These are phyloP conservation scores for Venturia asperata DNA, from an alignment of 2,329 filamentous ascomycete species.

Conservation along the genomic window DNA sequence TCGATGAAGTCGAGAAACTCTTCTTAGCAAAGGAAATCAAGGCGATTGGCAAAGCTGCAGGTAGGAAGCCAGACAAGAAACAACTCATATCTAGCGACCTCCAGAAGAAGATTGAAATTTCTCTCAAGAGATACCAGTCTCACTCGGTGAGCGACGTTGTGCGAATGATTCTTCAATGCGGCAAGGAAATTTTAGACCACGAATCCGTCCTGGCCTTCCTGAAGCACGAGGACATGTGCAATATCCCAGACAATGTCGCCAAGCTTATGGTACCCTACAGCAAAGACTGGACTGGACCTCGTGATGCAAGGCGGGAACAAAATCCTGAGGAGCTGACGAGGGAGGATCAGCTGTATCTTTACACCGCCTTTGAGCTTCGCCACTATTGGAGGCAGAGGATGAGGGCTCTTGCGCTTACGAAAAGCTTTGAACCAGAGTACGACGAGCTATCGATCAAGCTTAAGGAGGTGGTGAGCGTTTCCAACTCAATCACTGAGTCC, in stretches of 20 bases:
- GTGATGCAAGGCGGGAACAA: conserved; percentile 67
- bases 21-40: conserved; percentile 98
- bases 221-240: conserved; percentile 86
- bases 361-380: conserved; percentile 87
- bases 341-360: conserved; percentile 92
- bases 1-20: conserved; percentile 94
- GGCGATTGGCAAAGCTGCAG: conserved; percentile 60
- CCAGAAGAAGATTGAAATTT: conserved; percentile 86
- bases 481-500: conserved; percentile 83
- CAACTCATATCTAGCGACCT: conserved; percentile 89
- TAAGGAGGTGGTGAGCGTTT: conserved; percentile 75
- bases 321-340: conserved; percentile 83
- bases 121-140: conserved; percentile 87
- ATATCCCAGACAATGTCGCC: conserved; percentile 78
- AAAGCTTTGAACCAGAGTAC: conserved; percentile 79
- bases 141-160: conserved; percentile 76
- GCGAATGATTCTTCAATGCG: conserved; percentile 92
- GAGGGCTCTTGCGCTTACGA: conserved; percentile 78
- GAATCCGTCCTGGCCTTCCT: conserved; percentile 93
- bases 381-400: conserved; percentile 99
- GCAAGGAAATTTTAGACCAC: conserved; percentile 81
- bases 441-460: conserved; percentile 84
- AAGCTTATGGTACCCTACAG: conserved; percentile 94
- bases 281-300: conserved; percentile 90
- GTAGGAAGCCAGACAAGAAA: conserved; percentile 90